Conservation (phyloP, 768 basidiomycete genomes). For the Termitomyces titanicus region DNA sequence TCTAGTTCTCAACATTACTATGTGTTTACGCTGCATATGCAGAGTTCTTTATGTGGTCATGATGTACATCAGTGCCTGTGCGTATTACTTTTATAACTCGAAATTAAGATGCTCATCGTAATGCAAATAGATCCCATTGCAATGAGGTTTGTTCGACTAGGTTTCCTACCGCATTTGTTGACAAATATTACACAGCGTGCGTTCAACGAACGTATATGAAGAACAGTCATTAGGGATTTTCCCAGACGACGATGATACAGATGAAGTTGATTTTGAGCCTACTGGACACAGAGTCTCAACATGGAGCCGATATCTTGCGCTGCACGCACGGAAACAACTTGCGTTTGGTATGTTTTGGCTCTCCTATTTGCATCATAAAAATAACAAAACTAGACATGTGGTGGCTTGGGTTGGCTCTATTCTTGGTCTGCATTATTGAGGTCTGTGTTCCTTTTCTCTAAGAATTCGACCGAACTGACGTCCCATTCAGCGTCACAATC, state of each 20-base stretch:
- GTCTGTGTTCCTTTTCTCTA: slow-evolving; percentile 32
- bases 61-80: slow-evolving; percentile 90
- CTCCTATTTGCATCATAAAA: background rate
- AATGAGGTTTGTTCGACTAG: slow-evolving; percentile 52
- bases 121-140: slow-evolving; percentile 63
- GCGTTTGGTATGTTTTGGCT: slow-evolving; percentile 66
- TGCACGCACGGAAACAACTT: slow-evolving; percentile 85
- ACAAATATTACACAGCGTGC: slow-evolving; percentile 51
- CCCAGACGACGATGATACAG: slow-evolving; percentile 44
- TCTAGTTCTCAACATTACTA: background rate
- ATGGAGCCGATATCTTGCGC: slow-evolving; percentile 74
- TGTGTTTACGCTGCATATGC: slow-evolving; percentile 6
- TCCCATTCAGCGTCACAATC: slow-evolving; percentile 45
- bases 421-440: slow-evolving; percentile 92
- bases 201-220: slow-evolving; percentile 93
- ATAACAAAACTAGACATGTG: slow-evolving; percentile 73
- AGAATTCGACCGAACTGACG: background rate
- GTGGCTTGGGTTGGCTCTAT: slow-evolving; percentile 87
- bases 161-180: background rate
- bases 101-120: background rate
- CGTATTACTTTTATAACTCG: slow-evolving; percentile 26
- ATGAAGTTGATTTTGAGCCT: slow-evolving; percentile 41
- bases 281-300: slow-evolving; percentile 52
- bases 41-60: slow-evolving; percentile 87
- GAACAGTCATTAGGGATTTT: slow-evolving; percentile 88